Evolutionary conservation across 345 rosid genomes (phyloP).

Genomic region (Populus davidiana): DNA sequence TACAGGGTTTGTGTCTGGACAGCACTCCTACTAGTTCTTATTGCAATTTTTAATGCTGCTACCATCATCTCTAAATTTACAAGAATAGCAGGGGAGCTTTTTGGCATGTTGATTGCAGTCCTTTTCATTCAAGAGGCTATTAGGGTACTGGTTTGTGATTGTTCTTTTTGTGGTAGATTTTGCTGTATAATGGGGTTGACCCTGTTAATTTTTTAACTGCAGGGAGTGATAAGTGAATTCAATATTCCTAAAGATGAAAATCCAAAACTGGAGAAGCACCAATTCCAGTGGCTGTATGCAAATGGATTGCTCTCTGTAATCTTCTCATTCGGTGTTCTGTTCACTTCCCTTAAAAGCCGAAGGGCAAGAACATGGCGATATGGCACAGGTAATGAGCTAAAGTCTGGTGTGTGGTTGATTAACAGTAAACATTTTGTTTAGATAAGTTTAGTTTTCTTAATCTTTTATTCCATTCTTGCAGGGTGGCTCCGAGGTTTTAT

Average conservation of each 20-base stretch:
- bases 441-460: background rate
- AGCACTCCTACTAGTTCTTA: slow-evolving; percentile 54
- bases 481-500: slow-evolving; percentile 67
- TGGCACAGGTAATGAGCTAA: slow-evolving; percentile 41
- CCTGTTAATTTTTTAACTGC: slow-evolving; percentile 12
- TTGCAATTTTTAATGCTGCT: slow-evolving; percentile 66
- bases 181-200: background rate
- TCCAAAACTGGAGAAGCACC: slow-evolving; percentile 38
- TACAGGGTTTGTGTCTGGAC: slow-evolving; percentile 79
- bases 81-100: slow-evolving; percentile 72
- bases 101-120: slow-evolving; percentile 75
- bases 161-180: background rate
- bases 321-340: slow-evolving; percentile 57
- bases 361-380: slow-evolving; percentile 67
- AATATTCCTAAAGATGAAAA: slow-evolving; percentile 37
- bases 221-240: slow-evolving; percentile 73
- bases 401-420: background rate
- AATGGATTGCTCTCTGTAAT: slow-evolving; percentile 74
- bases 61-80: slow-evolving; percentile 58
- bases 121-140: slow-evolving; percentile 81
- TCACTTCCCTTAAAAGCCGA: slow-evolving; percentile 58
- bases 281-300: slow-evolving; percentile 54
- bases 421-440: background rate
- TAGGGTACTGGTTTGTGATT: slow-evolving; percentile 41
- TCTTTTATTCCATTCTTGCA: slow-evolving; percentile 12